phyloP scores from a whole-genome alignment of 2,329 filamentous ascomycete species.

The Pseudocercospora cruenta region DNA sequence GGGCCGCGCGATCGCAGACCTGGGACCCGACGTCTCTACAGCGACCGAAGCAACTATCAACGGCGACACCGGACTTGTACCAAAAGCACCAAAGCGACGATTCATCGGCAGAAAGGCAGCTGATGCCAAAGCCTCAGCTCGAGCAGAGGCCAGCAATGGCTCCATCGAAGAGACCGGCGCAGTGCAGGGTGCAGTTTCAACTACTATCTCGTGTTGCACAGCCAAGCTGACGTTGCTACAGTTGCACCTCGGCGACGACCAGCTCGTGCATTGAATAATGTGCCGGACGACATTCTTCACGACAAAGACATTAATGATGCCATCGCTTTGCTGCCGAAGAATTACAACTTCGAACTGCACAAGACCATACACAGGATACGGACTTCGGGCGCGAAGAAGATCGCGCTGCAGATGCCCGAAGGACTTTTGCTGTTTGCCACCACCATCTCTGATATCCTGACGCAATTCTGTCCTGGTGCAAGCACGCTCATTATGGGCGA shows the following conservation, averaged over 20 bases:
- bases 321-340: conserved; percentile 82
- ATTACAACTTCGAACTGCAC: conserved; percentile 98
- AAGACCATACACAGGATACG: conserved; percentile 97
- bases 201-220: neutral
- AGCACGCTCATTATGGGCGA: conserved; percentile 99
- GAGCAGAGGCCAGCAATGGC: conserved; percentile 38
- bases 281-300: conserved; percentile 83
- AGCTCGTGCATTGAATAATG: conserved; percentile 84
- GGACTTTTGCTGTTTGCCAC: conserved; percentile 93
- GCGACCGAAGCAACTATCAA: conserved; percentile 50
- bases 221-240: conserved; percentile 41
- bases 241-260: conserved; percentile 72
- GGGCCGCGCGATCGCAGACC: conserved; percentile 70
- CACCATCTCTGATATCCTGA: conserved; percentile 94
- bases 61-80: conserved; percentile 51
- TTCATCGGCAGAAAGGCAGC: conserved; percentile 85
- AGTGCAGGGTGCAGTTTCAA: conserved; percentile 63
- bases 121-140: conserved; percentile 61
- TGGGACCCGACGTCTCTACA: conserved; percentile 71
- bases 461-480: conserved; percentile 87
- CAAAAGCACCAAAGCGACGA: conserved; percentile 81
- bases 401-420: conserved; percentile 97
- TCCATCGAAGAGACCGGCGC: conserved; percentile 66
- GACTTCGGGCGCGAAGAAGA: conserved; percentile 73
- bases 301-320: conserved; percentile 85